Base-by-base conservation (phyloP, 2,329 filamentous ascomycete genomes). In the Aspergillus tamarii region DNA sequence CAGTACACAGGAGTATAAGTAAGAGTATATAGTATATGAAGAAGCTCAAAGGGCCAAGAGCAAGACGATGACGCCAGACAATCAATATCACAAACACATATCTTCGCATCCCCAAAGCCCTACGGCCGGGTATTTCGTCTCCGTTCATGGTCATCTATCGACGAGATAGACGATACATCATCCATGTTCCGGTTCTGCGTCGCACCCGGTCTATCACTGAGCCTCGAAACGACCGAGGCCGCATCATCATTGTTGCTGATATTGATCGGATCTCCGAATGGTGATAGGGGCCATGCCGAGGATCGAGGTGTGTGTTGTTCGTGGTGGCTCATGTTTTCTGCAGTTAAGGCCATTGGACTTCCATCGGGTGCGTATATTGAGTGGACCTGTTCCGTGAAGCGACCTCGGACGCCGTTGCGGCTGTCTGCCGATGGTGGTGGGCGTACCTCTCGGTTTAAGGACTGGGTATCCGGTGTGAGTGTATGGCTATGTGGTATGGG, bases 121-220 rank as follows among this genome's bases (percentile, higher is more conserved):
- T 52, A 52, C 11, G 28, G 16, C 10, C 19, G 19, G 9, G 3
- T 12, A 32, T 52, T 19, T 19, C 28, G 28, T 11, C 48, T 50
- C 14, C 26, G 28, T 5, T 52, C 48, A 21, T 32, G 34, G 6
- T 68, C 63, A 50, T 69, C 69, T 55, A 77, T 68, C 2, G 73
- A 75, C 26, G 73, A 77, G 4, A 77, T 73, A 41, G 73, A 72
- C 26, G 75, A 77, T 39, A 74, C 54, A 57, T 75, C 72, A 67
- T 76, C 73, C 43, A 70, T 65, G 16, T 70, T 69, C 5, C 63
- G 65, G 11, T 59, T 60, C 48, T 70, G 61, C 1, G 39, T 43
- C 9, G 23, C 26, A 21, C 34, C 53, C 43, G 57, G 60, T 14
- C 56, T 56, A 3, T 60, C 66, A 32, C 64, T 69, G 11, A 67